Conservation (phyloP, 2,329 filamentous ascomycete genomes). For the Aspergillus fijiensis region DNA sequence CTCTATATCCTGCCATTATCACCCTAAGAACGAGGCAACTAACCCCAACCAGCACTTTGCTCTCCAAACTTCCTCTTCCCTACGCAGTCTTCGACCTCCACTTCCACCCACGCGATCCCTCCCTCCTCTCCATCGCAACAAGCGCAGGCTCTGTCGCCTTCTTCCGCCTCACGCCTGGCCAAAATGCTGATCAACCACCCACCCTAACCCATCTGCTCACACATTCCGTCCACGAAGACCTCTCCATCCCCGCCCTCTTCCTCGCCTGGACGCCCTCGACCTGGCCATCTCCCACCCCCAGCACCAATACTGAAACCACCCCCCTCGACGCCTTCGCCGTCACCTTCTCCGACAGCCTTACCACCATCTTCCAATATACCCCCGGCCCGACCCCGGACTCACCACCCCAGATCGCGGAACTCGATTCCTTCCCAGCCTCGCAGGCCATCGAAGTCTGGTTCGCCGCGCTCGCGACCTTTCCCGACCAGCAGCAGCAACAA, state of each 20-base stretch:
- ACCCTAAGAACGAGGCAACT: conserved; percentile 7
- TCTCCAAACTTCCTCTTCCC: conserved; percentile 62
- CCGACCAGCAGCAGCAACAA: not conserved
- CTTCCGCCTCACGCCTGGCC: conserved; percentile 35
- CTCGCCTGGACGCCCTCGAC: conserved; percentile 67
- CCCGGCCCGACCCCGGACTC: not conserved
- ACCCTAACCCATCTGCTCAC: conserved; percentile 41
- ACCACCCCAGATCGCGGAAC: conserved; percentile 18
- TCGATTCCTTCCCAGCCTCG: conserved; percentile 28
- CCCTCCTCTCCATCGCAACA: conserved; percentile 70
- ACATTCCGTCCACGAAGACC: conserved; percentile 53
- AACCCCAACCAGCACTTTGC: conserved; percentile 46
- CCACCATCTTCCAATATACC: conserved; percentile 52
- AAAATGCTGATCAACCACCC: not conserved
- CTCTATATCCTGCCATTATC: not conserved
- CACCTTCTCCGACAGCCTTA: conserved; percentile 68
- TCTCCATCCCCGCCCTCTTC: conserved; percentile 65
- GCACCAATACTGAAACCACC: not conserved
- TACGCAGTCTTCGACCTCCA: conserved; percentile 83
- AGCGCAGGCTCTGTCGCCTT: conserved; percentile 60
- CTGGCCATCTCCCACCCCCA: conserved; percentile 27
- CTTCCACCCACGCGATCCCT: conserved; percentile 62
- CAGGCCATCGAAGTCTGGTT: conserved; percentile 44
- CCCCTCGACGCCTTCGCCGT: conserved; percentile 58
- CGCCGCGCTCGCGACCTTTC: conserved; percentile 31